Conservation (phyloP, 768 basidiomycete species). For the Chalciporus pseudorubinellus region DNA sequence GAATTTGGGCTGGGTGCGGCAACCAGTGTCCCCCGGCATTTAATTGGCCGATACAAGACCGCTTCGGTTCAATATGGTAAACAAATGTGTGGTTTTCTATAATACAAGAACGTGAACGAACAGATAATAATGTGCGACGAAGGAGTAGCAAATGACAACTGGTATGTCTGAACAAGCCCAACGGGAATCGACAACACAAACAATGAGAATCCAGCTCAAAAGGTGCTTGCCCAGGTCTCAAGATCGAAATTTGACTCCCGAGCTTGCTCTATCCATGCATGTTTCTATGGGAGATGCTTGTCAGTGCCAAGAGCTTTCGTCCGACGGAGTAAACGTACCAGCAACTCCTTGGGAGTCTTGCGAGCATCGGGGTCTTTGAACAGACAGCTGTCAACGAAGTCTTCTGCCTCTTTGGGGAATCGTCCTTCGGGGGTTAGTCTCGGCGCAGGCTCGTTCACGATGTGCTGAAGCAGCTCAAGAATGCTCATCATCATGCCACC, state of each 20-base stretch:
- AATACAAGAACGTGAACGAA: constrained; percentile 31
- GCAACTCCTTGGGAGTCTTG: constrained; percentile 83
- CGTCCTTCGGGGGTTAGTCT: constrained; percentile 71
- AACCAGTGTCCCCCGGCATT: not conserved
- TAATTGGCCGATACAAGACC: not conserved
- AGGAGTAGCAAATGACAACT: constrained; percentile 26
- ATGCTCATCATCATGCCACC: constrained; percentile 98
- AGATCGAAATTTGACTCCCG: constrained; percentile 63
- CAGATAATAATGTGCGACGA: constrained; percentile 30
- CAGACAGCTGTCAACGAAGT: constrained; percentile 88
- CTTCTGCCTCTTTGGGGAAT: constrained; percentile 72
- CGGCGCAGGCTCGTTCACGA: constrained; percentile 98
- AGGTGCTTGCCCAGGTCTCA: constrained; percentile 77
- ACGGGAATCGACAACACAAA: constrained; percentile 8
- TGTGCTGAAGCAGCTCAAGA: constrained; percentile 93
- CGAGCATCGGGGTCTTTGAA: constrained; percentile 84
- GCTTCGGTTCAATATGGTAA: not conserved
- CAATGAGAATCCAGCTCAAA: constrained; percentile 40
- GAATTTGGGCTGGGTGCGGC: constrained; percentile 11
- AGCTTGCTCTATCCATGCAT: constrained; percentile 71
- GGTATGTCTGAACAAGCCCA: constrained; percentile 23
- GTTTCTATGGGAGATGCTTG: constrained; percentile 46
- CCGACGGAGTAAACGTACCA: constrained; percentile 43
- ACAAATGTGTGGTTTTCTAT: constrained; percentile 23
- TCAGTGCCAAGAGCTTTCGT: constrained; percentile 7